A percentile compares a stretch with the other conserved stretches of the same genome.
These are phyloP conservation scores for Lenzites betulinus DNA, from an alignment of 768 basidiomycete species.

Conservation along the genomic window DNA sequence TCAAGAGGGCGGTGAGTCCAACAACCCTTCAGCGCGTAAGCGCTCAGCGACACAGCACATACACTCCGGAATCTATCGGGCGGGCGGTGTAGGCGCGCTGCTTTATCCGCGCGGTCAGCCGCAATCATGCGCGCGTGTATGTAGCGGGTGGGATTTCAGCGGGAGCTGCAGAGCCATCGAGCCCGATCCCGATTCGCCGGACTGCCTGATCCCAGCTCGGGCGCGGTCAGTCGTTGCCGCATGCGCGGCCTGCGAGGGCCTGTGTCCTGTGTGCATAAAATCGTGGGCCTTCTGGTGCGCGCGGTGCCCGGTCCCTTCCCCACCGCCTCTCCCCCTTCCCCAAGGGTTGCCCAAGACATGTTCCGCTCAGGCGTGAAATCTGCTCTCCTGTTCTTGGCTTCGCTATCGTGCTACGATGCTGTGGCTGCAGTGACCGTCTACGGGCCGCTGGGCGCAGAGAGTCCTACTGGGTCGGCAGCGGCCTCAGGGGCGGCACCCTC, in stretches of 20 bases:
- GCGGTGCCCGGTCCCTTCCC: neutral
- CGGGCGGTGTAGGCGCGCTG: neutral
- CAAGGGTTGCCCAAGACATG: neutral
- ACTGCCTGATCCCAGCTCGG: neutral
- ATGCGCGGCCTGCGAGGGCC: neutral
- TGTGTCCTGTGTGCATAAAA: constrained; percentile 1
- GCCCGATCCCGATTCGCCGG: neutral
- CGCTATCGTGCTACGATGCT: neutral
- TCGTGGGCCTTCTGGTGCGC: neutral
- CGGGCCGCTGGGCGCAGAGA: constrained; percentile 28
- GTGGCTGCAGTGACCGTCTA: constrained; percentile 23
- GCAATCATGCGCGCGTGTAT: neutral
- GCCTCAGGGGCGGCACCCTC: constrained; percentile 4
- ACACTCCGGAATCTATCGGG: neutral
- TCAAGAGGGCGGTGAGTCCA: neutral
- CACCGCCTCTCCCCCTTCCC: neutral
- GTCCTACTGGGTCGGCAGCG: neutral
- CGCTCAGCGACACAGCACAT: neutral
- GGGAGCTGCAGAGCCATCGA: neutral
- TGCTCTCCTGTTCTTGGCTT: neutral
- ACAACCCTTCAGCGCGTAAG: neutral
- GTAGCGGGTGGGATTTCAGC: neutral
- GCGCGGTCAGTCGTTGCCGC: constrained; percentile 9
- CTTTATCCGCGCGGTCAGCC: neutral
- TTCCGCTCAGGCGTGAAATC: neutral